Evolutionary conservation across 192 early-diverging fungal genomes (phyloP), one percentile per base, ranked within the genome.

Genomic region (Umbelopsis sp.): DNA sequence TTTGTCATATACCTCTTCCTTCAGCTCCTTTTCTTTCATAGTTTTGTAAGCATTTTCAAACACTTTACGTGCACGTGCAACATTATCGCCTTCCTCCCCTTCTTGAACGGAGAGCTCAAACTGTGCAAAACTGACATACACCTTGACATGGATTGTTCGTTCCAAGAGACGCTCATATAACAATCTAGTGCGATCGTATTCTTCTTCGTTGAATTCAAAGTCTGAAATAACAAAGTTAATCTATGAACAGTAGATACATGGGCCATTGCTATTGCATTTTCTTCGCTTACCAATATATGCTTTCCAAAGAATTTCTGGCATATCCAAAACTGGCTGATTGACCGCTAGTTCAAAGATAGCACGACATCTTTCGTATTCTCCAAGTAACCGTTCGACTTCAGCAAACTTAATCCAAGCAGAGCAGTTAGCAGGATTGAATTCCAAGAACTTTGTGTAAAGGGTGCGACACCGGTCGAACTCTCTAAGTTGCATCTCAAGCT

Each of bases 291-390:
- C 91, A 76, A 99, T 97, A 76, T 93, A 99, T 0, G 94, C 90
- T 80, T 98, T 99, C 98, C 98, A 99, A 51, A 99, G 77, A 17
- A 98, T 88, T 74, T 99, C 98, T 36, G 98, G 98, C 97, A 98
- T 97, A 71, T 99, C 97, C 71, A 99, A 76, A 17, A 85, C 87
- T 0, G 90, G 90, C 79, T 99, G 98, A 47, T 86, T 82, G 36
- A 98, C 85, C 3, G 96, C 97, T 69, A 98, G 82, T 54, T 97
- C 93, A 81, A 97, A 96, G 31, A 99, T 89, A 38, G 92, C 98
- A 45, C 92, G 84, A 2, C 86, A 83, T 34, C 97, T 84, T 1
- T 98, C 96, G 20, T 78, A 77, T 69, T 99, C 98, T 52, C 94
- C 94, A 52, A 99, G 72, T 68, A 89, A 87, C 11, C 75, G 74